Conservation (phyloP, 2,329 filamentous ascomycete genomes). For the Ceratocystis cacaofunesta region DNA sequence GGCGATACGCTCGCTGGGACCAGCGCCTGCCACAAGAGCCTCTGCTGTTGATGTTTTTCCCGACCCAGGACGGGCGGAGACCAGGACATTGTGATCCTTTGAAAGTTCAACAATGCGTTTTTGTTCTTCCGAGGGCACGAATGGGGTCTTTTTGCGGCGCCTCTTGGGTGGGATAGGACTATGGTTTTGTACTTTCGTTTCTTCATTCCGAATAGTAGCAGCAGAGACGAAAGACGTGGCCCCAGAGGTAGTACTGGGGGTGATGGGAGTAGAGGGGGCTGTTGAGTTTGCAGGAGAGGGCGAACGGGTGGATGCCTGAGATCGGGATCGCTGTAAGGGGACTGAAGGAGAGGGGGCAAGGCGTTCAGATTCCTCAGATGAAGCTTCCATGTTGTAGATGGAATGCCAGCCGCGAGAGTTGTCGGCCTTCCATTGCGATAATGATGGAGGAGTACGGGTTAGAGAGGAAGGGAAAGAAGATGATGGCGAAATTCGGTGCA, state of each 20-base stretch:
- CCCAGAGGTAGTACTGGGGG: background rate
- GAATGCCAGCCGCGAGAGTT: background rate
- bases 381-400: background rate
- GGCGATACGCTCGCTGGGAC: slow-evolving; percentile 19
- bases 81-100: slow-evolving; percentile 22
- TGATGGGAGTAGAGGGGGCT: background rate
- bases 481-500: background rate
- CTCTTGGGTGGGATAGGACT: background rate
- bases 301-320: background rate
- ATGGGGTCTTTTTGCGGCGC: background rate
- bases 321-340: background rate
- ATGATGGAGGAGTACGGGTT: background rate
- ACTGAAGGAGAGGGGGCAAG: background rate
- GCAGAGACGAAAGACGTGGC: background rate
- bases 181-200: background rate
- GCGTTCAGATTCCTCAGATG: background rate
- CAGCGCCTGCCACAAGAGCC: slow-evolving; percentile 20
- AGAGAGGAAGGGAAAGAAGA: background rate
- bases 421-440: background rate
- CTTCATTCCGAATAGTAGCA: background rate
- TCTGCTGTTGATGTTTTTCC: slow-evolving; percentile 24
- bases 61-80: slow-evolving; percentile 24
- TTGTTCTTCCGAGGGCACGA: slow-evolving; percentile 21
- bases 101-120: slow-evolving; percentile 20
- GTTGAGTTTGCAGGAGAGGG: background rate